phyloP scores from a whole-genome alignment of 2,329 filamentous ascomycete species.

The Beauveria bassiana region DNA sequence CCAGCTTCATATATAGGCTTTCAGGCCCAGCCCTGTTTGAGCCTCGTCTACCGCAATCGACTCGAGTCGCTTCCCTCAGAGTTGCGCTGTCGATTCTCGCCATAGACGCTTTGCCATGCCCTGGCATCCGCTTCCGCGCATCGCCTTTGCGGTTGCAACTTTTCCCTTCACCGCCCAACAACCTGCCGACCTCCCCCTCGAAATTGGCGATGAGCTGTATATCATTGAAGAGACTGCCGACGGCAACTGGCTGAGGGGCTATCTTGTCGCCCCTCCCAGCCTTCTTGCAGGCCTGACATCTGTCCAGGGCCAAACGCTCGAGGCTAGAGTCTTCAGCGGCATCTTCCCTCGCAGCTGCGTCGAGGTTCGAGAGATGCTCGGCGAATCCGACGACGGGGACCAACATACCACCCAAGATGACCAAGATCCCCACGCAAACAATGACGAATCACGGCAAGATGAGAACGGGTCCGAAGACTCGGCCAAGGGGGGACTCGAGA shows the following conservation, averaged over 20 bases:
- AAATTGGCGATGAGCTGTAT: conserved; percentile 97
- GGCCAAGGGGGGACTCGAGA: conserved; percentile 45
- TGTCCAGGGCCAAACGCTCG: conserved; percentile 83
- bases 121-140: conserved; percentile 93
- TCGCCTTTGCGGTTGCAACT: conserved; percentile 95
- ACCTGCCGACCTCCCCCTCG: conserved; percentile 86
- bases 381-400: conserved; percentile 55
- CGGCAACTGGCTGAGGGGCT: conserved; percentile 89
- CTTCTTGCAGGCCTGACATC: conserved; percentile 86
- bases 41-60: neutral
- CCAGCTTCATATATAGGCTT: neutral
- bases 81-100: conserved; percentile 4
- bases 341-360: conserved; percentile 95
- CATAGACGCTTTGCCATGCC: conserved; percentile 53
- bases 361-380: conserved; percentile 86
- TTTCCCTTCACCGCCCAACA: conserved; percentile 86
- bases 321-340: conserved; percentile 95
- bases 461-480: conserved; percentile 37
- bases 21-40: neutral
- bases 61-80: conserved; percentile 4
- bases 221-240: conserved; percentile 95
- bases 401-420: conserved; percentile 30
- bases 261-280: conserved; percentile 89
- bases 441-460: conserved; percentile 18
- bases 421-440: conserved; percentile 23